phyloP scores from a whole-genome alignment of 2,329 filamentous ascomycete genomes.

The Neurospora sp. region DNA sequence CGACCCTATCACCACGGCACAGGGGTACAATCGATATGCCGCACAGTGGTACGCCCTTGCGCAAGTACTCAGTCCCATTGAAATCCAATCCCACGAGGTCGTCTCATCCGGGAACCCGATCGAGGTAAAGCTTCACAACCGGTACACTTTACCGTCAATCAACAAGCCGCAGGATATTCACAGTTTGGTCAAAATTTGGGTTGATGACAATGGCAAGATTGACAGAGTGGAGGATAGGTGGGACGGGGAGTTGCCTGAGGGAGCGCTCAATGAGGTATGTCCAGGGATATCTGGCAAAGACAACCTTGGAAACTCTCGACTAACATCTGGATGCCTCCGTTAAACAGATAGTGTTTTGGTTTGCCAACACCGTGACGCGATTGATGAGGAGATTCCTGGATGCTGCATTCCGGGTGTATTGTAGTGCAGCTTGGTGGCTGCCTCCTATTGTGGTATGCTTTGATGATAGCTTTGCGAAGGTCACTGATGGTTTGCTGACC shows the following conservation, averaged over 20 bases:
- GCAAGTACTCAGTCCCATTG: conserved; percentile 46
- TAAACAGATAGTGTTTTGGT: neutral
- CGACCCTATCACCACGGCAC: conserved; percentile 48
- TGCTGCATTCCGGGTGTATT: conserved; percentile 9
- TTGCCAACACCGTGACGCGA: neutral
- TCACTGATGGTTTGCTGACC: neutral
- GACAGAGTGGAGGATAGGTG: conserved; percentile 27
- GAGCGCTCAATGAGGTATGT: conserved; percentile 25
- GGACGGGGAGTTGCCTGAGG: conserved; percentile 27
- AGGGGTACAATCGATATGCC: conserved; percentile 40
- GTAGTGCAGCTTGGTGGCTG: conserved; percentile 14
- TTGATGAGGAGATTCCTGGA: neutral
- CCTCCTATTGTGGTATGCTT: conserved; percentile 6
- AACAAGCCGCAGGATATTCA: conserved; percentile 23
- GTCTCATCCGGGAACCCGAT: conserved; percentile 50
- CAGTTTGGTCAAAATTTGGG: conserved; percentile 23
- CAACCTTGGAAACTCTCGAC: neutral
- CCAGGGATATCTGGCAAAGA: neutral
- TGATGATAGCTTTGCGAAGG: conserved; percentile 1
- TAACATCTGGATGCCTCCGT: neutral
- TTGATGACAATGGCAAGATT: conserved; percentile 26
- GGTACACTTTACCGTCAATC: conserved; percentile 26
- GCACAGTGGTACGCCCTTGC: conserved; percentile 50
- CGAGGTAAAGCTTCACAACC: conserved; percentile 34
- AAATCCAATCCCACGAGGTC: conserved; percentile 44